Evolutionary conservation across 768 basidiomycete genomes (phyloP), one percentile per base, ranked within the genome.

Genomic region (Boletus pseudopeckii): DNA sequence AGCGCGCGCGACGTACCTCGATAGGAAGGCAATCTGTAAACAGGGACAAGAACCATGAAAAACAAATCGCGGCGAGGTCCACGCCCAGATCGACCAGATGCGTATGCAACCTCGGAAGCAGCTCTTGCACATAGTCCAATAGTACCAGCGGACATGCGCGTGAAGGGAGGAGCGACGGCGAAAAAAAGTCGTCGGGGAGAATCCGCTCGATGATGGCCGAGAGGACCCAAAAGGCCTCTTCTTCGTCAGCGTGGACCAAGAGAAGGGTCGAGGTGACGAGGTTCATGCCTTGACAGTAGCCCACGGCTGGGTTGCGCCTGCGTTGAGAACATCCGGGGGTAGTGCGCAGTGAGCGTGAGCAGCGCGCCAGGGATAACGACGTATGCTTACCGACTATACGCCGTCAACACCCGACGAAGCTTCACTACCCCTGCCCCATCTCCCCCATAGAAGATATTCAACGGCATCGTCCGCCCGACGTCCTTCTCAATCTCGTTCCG

Each of bases 1-100:
- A 4, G 17, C 0, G 5, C 11, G 7, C 5, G 13, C 2, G 47
- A 67, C 78, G 32, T 53, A 93, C 93, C 82, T 96, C 94, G 26
- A 98, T 90, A 11, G 96, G 96, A 8, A 98, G 74, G 66, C 95
- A 96, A 61, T 97, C 94, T 0, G 95, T 97, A 65, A 98, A 98
- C 20, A 99, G 76, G 4, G 92, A 94, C 24, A 99, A 74, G 72
- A 98, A 97, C 97, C 97, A 99, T 13, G 94, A 96, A 75, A 99
- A 99, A 55, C 93, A 97, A 56, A 98, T 92, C 0, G 95, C 94
- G 3, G 86, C 85, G 2, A 99, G 79, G 65, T 99, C 95, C 13
- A 98, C 85, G 5, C 88, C 92, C 1, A 96, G 81, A 13, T 86
- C 80, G 2, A 77, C 79, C 36, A 98, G 76, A 62, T 98, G 93